phyloP scores from a whole-genome alignment of 495 filamentous ascomycete species.

The Neurospora sublineolata region DNA sequence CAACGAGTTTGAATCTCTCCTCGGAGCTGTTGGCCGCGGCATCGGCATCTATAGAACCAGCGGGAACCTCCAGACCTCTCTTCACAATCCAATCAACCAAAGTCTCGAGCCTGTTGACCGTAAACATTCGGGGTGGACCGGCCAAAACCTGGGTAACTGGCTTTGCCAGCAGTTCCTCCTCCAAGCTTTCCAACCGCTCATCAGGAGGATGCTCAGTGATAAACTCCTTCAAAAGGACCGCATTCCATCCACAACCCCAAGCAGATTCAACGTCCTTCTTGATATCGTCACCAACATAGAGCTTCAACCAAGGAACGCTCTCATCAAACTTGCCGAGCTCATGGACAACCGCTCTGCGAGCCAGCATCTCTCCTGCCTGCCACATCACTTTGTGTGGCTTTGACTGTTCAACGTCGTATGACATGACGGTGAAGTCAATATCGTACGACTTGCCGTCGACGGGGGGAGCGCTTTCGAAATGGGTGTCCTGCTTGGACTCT shows the following conservation, averaged over 20 bases:
- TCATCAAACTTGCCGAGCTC: background rate
- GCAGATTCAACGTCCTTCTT: conserved; percentile 54
- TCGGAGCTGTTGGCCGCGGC: background rate
- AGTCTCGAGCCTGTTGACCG: background rate
- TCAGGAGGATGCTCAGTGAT: background rate
- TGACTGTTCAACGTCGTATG: conserved; percentile 59
- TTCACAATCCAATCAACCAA: background rate
- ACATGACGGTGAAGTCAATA: conserved; percentile 56
- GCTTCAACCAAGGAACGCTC: conserved; percentile 29
- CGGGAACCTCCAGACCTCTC: background rate
- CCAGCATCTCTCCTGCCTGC: conserved; percentile 42
- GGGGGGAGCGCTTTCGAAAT: background rate
- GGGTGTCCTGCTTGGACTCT: background rate
- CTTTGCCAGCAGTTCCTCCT: background rate
- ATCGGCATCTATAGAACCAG: background rate
- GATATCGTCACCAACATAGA: conserved; percentile 61
- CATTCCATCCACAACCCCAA: conserved; percentile 51
- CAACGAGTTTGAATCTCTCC: background rate
- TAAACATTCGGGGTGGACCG: background rate
- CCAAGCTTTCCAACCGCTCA: background rate
- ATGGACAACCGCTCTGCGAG: conserved; percentile 3
- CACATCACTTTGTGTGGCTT: conserved; percentile 60
- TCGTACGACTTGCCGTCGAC: conserved; percentile 23
- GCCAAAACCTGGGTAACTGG: background rate
- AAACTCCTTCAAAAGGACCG: conserved; percentile 33